Conservation (phyloP, 1,139 yeast species). For the Scheffersomyces lignicola region DNA sequence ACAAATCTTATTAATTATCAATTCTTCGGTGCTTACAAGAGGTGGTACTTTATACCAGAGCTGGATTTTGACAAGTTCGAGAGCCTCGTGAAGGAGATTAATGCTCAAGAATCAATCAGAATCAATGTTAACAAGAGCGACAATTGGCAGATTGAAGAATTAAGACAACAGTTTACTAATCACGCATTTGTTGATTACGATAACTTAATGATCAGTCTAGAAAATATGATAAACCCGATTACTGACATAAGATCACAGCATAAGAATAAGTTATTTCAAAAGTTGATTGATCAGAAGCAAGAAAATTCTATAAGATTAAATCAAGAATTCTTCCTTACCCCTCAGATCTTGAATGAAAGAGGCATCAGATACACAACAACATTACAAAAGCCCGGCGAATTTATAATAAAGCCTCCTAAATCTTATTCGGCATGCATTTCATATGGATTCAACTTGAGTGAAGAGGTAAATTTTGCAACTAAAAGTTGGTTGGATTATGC, state of each 20-base stretch:
- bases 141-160: constrained; percentile 19
- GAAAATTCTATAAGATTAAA: constrained; percentile 18
- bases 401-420: constrained; percentile 56
- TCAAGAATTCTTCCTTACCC: constrained; percentile 49
- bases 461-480: constrained; percentile 58
- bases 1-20: constrained; percentile 66
- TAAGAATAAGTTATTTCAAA: constrained; percentile 25
- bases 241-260: constrained; percentile 26
- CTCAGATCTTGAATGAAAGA: constrained; percentile 41
- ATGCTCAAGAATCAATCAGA: constrained; percentile 14
- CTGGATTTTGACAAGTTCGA: constrained; percentile 65
- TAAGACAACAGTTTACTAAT: constrained; percentile 14
- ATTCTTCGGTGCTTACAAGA: constrained; percentile 65
- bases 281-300: constrained; percentile 19
- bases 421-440: constrained; percentile 52
- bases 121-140: constrained; percentile 23
- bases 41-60: constrained; percentile 86
- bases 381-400: constrained; percentile 61
- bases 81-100: constrained; percentile 27
- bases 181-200: constrained; percentile 22
- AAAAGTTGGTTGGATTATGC: constrained; percentile 57
- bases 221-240: constrained; percentile 27
- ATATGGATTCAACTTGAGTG: constrained; percentile 55
- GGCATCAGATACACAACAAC: constrained; percentile 50
- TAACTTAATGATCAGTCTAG: constrained; percentile 27